These are phyloP conservation scores for Tetracladium marchalianum DNA, from an alignment of 495 filamentous ascomycete genomes.

Conservation along the genomic window DNA sequence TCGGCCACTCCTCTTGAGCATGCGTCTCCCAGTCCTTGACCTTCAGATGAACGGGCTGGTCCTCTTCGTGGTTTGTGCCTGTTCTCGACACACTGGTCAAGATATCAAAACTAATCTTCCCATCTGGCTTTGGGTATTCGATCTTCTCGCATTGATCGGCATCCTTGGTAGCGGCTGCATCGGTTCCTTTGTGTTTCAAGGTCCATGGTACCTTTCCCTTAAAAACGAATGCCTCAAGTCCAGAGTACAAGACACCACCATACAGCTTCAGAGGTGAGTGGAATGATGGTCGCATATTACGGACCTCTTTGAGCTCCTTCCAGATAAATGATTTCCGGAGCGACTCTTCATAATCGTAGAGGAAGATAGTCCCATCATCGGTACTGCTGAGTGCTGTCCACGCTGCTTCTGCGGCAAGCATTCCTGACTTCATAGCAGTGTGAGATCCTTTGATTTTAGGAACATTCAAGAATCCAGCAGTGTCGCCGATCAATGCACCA, in stretches of 20 bases:
- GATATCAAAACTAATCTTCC: constrained; percentile 89
- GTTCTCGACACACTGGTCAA: constrained; percentile 88
- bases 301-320: constrained; percentile 88
- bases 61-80: constrained; percentile 97
- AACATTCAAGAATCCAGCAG: constrained; percentile 93
- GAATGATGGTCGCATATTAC: constrained; percentile 96
- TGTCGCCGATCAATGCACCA: constrained; percentile 91
- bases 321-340: constrained; percentile 84
- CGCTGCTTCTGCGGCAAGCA: constrained; percentile 88
- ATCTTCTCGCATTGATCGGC: constrained; percentile 79
- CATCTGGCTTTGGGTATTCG: constrained; percentile 94
- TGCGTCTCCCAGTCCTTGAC: constrained; percentile 93
- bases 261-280: constrained; percentile 73
- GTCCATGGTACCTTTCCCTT: constrained; percentile 89
- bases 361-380: constrained; percentile 64
- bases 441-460: constrained; percentile 99
- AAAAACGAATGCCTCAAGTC: constrained; percentile 80
- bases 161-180: constrained; percentile 67
- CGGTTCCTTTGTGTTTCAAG: constrained; percentile 67
- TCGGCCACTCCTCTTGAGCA: constrained; percentile 68
- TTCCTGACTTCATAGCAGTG: constrained; percentile 94
- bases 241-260: constrained; percentile 88
- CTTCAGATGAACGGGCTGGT: constrained; percentile 92
- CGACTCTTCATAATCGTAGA: constrained; percentile 88
- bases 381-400: constrained; percentile 59